Evolutionary conservation across 768 basidiomycete genomes (phyloP).

Genomic region (Rhodotorula diobovata): DNA sequence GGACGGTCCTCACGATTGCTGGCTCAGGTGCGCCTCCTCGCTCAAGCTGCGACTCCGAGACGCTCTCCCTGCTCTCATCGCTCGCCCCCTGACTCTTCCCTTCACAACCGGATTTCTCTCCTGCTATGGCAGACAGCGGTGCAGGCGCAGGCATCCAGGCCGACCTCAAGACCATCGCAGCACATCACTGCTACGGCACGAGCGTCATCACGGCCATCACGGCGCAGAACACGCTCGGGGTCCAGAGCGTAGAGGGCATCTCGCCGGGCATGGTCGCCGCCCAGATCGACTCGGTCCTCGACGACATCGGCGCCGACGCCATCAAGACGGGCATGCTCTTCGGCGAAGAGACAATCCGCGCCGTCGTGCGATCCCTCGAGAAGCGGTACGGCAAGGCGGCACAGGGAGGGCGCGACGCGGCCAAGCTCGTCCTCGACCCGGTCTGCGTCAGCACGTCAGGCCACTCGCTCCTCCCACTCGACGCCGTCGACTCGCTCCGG

Average conservation of each 20-base stretch:
- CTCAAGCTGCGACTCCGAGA: not conserved
- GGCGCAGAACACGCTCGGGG: constrained; percentile 74
- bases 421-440: constrained; percentile 72
- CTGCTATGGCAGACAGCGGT: constrained; percentile 55
- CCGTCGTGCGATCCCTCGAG: constrained; percentile 55
- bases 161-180: constrained; percentile 78
- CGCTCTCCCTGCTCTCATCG: not conserved
- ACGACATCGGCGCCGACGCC: constrained; percentile 65
- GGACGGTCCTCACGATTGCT: constrained; percentile 32
- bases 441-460: constrained; percentile 89
- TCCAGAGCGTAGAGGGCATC: constrained; percentile 65
- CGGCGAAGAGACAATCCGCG: constrained; percentile 55
- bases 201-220: constrained; percentile 80
- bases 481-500: constrained; percentile 61
- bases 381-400: constrained; percentile 14
- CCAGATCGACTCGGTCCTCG: constrained; percentile 68
- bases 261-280: constrained; percentile 67
- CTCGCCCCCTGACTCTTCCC: no score
- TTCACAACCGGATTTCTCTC: not conserved
- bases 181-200: constrained; percentile 70
- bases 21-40: constrained; percentile 18
- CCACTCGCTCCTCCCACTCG: constrained; percentile 65
- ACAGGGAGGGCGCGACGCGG: constrained; percentile 28
- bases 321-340: constrained; percentile 91
- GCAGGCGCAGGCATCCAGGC: constrained; percentile 93